Evolutionary conservation across 108 stramenopile genomes (phyloP).

Genomic region (Mayamaea pseudoterrestris): DNA sequence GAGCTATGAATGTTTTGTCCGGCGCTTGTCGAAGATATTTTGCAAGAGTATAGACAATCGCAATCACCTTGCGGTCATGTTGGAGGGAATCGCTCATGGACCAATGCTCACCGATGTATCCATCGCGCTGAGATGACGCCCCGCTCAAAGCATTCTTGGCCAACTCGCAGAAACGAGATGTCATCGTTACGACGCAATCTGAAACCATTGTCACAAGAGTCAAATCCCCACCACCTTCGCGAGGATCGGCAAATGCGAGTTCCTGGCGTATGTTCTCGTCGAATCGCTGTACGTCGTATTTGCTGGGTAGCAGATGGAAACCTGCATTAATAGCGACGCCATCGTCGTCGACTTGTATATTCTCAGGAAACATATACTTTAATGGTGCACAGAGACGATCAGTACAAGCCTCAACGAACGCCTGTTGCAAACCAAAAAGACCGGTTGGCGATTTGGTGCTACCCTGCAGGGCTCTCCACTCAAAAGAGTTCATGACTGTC

Average conservation of each 20-base stretch:
- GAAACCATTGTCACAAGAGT: conserved; percentile 59
- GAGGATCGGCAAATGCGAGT: conserved; percentile 65
- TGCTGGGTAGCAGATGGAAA: conserved; percentile 54
- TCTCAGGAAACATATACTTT: conserved; percentile 73
- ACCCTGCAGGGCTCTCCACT: conserved; percentile 60
- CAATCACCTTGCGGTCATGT: conserved; percentile 71
- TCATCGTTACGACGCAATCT: conserved; percentile 54
- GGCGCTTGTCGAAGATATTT: conserved; percentile 46
- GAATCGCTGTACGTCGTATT: conserved; percentile 69
- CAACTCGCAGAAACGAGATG: conserved; percentile 48
- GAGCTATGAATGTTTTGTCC: conserved; percentile 71
- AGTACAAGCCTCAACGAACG: conserved; percentile 52
- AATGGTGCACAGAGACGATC: conserved; percentile 60
- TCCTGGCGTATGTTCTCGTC: conserved; percentile 71
- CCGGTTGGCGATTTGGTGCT: conserved; percentile 23
- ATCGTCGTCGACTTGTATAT: conserved; percentile 56
- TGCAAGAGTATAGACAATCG: conserved; percentile 39
- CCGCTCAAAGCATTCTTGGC: conserved; percentile 59
- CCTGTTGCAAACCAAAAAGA: conserved; percentile 46
- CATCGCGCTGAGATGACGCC: no score
- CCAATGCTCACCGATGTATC: conserved; percentile 31
- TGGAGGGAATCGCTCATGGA: conserved; percentile 43
- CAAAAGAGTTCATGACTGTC: conserved; percentile 50
- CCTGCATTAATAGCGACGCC: conserved; percentile 42
- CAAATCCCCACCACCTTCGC: conserved; percentile 76